Evolutionary conservation across 257 asterid species (phyloP), one percentile per base, ranked within the genome.

Genomic region (Solanum microdontum): DNA sequence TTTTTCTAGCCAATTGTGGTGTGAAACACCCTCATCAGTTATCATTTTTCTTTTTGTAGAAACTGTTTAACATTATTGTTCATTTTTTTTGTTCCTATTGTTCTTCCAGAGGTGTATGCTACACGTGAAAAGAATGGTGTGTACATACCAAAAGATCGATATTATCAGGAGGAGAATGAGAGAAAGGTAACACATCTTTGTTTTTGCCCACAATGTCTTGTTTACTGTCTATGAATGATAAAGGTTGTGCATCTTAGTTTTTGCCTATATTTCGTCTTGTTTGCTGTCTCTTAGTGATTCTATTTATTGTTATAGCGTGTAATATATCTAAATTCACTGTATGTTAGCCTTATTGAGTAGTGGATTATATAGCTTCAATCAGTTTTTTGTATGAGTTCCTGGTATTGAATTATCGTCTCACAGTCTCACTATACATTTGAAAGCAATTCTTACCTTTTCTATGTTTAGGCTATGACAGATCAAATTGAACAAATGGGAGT

Each of bases 401-500:
- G 11, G 48, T 84, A 12, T 73, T 21, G 2, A 48, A 64, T 21
- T 58, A 34, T 66, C 76, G 11, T 69, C 28, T 66, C 75, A 33
- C 32, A 83, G 11, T 79, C 28, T 66, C 68, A 34, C 79, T 64
- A 30, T 69, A 73, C 80, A 70, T 23, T 76, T 64, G 75, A 2
- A n/a, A 23, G 30, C 43, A 28, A 48, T 82, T n/a, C 69, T 82
- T 74, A 8, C 19, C 64, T 82, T 24, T 83, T 40, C 85, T 91
- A 40, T 86, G 87, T 87, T 40, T 86, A 96, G 98, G 95, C 94
- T 51, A 96, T 96, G 98, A 92, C 94, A 37, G 98, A 96, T 87
- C 98, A 94, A 88, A 92, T 94, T 91, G 98, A 94, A 89, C 96
- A 93, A 89, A 92, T 94, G 98, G 95, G 95, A 74, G 66, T 93